phyloP scores from a whole-genome alignment of 768 basidiomycete species.

The Vararia minispora region DNA sequence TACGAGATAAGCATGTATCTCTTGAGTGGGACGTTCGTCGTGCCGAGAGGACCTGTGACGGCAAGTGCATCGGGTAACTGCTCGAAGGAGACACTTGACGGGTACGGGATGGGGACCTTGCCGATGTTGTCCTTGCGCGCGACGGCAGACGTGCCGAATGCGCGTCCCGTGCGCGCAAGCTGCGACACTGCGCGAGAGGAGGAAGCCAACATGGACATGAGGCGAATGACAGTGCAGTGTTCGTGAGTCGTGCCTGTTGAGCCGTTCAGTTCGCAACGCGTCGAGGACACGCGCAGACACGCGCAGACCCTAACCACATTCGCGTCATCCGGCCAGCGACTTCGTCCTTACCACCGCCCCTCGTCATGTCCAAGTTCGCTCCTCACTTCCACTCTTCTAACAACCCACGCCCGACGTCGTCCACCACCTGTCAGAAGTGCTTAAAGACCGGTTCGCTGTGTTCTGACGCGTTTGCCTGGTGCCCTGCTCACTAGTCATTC shows the following conservation, averaged over 20 bases:
- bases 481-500: neutral
- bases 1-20: conserved; percentile 32
- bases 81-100: conserved; percentile 31
- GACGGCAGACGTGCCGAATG: conserved; percentile 7
- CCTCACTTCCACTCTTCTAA: conserved; percentile 56
- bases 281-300: too few species aligned
- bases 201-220: too few species aligned
- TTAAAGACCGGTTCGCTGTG: conserved; percentile 44
- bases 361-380: conserved; percentile 66
- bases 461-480: neutral
- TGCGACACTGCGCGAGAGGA: too few species aligned
- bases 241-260: too few species aligned
- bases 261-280: too few species aligned
- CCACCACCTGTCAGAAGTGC: conserved; percentile 79
- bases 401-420: conserved; percentile 49
- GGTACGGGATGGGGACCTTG: conserved; percentile 39
- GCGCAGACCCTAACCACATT: too few species aligned
- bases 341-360: too few species aligned
- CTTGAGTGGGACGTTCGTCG: conserved; percentile 34
- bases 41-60: conserved; percentile 51
- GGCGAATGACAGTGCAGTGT: too few species aligned
- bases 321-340: too few species aligned
- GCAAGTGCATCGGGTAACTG: conserved; percentile 27
- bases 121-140: conserved; percentile 33
- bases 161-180: conserved; percentile 5